Percentiles rank a stretch among this genome's conserved stretches.
phyloP scores from a whole-genome alignment of 129 eudicot genomes.

The Chrysanthemum seticuspe region DNA sequence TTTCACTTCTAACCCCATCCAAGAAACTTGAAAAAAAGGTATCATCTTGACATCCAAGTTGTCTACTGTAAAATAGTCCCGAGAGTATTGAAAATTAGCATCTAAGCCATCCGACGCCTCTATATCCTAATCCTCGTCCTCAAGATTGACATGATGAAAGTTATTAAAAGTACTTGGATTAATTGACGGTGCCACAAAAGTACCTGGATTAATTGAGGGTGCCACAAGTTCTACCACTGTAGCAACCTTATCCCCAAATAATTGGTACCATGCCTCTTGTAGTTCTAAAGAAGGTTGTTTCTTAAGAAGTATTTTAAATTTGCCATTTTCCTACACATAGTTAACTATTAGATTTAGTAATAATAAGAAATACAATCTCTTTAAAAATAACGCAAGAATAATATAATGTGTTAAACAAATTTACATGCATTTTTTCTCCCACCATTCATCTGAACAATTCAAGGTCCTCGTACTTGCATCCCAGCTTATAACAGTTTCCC shows the following conservation, averaged over 20 bases:
- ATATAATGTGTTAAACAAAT: too few species aligned
- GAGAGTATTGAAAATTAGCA: background rate
- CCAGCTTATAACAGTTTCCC: too few species aligned
- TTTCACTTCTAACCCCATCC: background rate
- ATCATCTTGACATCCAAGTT: background rate
- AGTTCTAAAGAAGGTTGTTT: conserved; percentile 12
- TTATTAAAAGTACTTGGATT: too few species aligned
- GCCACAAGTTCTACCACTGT: background rate
- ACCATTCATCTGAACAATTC: too few species aligned
- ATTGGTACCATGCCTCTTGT: conserved; percentile 12
- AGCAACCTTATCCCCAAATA: background rate
- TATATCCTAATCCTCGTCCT: background rate
- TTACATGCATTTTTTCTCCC: too few species aligned
- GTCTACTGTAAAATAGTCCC: background rate
- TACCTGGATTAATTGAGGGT: conserved; percentile 8
- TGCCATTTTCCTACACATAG: background rate
- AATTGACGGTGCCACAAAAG: background rate
- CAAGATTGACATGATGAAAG: background rate
- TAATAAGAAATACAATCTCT: too few species aligned
- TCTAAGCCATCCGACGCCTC: background rate
- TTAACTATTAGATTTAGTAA: too few species aligned
- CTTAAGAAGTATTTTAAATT: background rate
- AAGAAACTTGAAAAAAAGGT: background rate
- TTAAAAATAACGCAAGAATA: too few species aligned
- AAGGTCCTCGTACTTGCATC: too few species aligned